phyloP scores from a whole-genome alignment of 2,329 filamentous ascomycete genomes.

The Cryoendolithus antarcticus region DNA sequence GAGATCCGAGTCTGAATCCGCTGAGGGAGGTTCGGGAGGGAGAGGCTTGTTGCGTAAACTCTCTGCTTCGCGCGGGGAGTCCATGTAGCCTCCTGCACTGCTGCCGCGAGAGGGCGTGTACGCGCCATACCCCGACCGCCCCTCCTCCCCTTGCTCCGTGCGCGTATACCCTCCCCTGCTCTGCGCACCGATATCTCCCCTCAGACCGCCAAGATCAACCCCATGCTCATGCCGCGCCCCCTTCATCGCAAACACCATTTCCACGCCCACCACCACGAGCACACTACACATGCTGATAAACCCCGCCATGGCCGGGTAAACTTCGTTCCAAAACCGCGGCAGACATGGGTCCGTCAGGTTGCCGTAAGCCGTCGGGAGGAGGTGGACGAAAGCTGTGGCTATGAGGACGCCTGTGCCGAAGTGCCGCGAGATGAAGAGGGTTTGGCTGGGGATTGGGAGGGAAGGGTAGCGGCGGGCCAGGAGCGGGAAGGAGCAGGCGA shows the following conservation, averaged over 20 bases:
- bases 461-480: constrained; percentile 47
- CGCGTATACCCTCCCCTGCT: constrained; percentile 8
- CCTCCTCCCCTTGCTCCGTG: constrained; percentile 13
- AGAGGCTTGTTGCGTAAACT: constrained; percentile 20
- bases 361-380: constrained; percentile 51
- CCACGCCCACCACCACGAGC: constrained; percentile 70
- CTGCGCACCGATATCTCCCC: constrained; percentile 13
- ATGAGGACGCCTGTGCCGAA: constrained; percentile 47
- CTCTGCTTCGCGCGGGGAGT: constrained; percentile 1
- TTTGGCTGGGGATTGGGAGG: constrained; percentile 46
- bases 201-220: constrained; percentile 22
- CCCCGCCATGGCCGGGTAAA: constrained; percentile 70
- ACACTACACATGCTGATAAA: constrained; percentile 71
- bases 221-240: constrained; percentile 48
- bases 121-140: constrained; percentile 8
- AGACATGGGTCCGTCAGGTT: constrained; percentile 54
- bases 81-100: not conserved
- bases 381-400: constrained; percentile 45
- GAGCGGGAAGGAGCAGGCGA: constrained; percentile 50
- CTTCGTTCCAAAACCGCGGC: constrained; percentile 63
- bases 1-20: constrained; percentile 20
- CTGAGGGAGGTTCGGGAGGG: constrained; percentile 15
- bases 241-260: constrained; percentile 75
- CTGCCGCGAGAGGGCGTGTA: not conserved
- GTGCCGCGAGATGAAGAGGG: constrained; percentile 48